phyloP scores from a whole-genome alignment of 306 rosid genomes.

The Prunus armeniaca region DNA sequence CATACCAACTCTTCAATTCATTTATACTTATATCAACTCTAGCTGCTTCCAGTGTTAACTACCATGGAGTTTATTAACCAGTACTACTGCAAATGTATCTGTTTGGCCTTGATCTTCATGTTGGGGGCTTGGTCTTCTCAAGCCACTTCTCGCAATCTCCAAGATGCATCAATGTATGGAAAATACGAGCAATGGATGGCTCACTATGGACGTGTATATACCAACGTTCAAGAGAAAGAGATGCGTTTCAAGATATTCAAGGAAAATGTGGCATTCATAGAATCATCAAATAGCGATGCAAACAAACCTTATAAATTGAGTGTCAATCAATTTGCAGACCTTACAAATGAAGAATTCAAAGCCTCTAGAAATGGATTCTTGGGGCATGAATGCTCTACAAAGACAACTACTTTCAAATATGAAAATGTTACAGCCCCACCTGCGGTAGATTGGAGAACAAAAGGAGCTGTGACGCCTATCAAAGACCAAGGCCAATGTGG shows the following conservation, averaged over 20 bases:
- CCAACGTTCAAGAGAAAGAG: conserved; percentile 24
- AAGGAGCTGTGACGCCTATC: conserved; percentile 40
- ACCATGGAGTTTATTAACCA: not conserved
- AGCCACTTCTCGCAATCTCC: not conserved
- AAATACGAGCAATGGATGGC: no score
- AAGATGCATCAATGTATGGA: not conserved
- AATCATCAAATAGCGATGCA: conserved; percentile 20
- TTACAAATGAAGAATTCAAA: conserved; percentile 24
- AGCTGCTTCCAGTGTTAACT: not conserved
- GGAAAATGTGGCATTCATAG: conserved; percentile 23
- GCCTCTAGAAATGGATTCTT: no score
- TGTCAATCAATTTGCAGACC: conserved; percentile 28
- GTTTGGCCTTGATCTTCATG: not conserved
- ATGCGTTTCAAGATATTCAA: conserved; percentile 27
- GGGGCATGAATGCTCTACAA: conserved; percentile 36
- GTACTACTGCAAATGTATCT: not conserved
- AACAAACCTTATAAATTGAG: conserved; percentile 23
- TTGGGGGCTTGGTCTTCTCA: not conserved
- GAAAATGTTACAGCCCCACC: conserved; percentile 29
- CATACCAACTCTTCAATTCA: not conserved
- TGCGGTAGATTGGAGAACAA: conserved; percentile 34
- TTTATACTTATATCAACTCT: not conserved
- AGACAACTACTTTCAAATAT: conserved; percentile 33
- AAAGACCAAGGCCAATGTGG: conserved; percentile 44
- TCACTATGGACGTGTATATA: conserved; percentile 10